phyloP scores from a whole-genome alignment of 257 asterid species.

The Euphrasia confusa region DNA sequence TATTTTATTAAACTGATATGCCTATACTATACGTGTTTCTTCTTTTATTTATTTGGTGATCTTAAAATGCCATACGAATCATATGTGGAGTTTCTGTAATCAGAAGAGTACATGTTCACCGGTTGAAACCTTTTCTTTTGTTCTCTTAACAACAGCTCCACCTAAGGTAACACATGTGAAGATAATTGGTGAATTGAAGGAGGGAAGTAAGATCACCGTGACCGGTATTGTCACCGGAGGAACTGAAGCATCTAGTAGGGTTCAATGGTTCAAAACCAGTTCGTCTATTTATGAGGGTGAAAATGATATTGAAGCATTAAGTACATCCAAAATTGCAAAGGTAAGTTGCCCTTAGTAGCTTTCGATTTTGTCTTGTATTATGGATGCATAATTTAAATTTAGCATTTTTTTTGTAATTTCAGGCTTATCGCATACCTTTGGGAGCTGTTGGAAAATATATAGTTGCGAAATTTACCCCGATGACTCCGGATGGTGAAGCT shows the following conservation, averaged over 20 bases:
- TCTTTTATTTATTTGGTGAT: slow-evolving; percentile 7
- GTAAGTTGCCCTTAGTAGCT: slow-evolving; percentile 32
- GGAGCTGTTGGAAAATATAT: slow-evolving; percentile 89
- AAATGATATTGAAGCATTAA: slow-evolving; percentile 70
- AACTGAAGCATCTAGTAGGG: slow-evolving; percentile 97
- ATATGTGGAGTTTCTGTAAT: not conserved
- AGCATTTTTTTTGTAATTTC: slow-evolving; percentile 23
- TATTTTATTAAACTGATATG: not conserved
- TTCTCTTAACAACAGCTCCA: slow-evolving; percentile 59
- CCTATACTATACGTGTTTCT: not conserved
- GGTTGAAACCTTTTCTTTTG: slow-evolving; percentile 13
- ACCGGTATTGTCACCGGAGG: slow-evolving; percentile 96
- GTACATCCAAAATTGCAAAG: slow-evolving; percentile 90
- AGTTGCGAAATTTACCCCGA: slow-evolving; percentile 85
- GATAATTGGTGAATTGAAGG: slow-evolving; percentile 91
- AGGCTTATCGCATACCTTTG: slow-evolving; percentile 92
- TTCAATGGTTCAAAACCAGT: slow-evolving; percentile 92
- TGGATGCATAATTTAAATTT: slow-evolving; percentile 16
- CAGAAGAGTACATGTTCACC: not conserved
- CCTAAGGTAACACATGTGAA: slow-evolving; percentile 76
- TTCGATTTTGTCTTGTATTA: slow-evolving; percentile 16
- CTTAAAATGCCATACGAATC: not conserved
- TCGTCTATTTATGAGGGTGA: slow-evolving; percentile 65
- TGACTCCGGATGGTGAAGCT: slow-evolving; percentile 98
- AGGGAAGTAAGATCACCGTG: slow-evolving; percentile 88